Evolutionary conservation across 2,329 filamentous ascomycete species (phyloP).

Genomic region (Pseudocercospora eumusae): DNA sequence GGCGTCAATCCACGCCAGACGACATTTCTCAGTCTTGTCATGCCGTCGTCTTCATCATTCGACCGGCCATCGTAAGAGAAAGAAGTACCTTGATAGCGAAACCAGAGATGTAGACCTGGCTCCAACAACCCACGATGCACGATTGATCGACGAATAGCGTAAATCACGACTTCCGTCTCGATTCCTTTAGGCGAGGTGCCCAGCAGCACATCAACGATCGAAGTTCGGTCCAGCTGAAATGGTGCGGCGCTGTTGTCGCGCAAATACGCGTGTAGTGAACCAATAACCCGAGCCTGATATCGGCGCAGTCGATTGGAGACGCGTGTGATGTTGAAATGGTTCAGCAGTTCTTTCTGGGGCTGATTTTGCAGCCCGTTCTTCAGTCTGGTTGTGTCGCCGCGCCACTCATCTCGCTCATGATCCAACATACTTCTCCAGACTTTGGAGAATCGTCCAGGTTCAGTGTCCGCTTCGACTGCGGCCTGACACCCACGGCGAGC

Average conservation of each 20-base stretch:
- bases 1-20: background rate
- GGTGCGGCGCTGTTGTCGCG: background rate
- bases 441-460: background rate
- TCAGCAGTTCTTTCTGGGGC: background rate
- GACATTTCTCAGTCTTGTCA: background rate
- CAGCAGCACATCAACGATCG: background rate
- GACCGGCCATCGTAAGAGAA: background rate
- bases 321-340: background rate
- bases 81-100: background rate
- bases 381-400: background rate
- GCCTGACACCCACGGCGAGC: background rate
- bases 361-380: background rate
- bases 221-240: background rate
- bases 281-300: background rate
- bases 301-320: background rate
- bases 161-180: background rate
- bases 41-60: too few species aligned
- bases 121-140: background rate
- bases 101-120: background rate
- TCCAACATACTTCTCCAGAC: background rate
- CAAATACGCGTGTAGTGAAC: background rate
- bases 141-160: background rate
- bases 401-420: background rate
- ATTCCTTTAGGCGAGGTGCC: background rate
- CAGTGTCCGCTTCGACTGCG: background rate